phyloP scores from a whole-genome alignment of 1,284 basidiomycete species.

The Meripilus lineatus region DNA sequence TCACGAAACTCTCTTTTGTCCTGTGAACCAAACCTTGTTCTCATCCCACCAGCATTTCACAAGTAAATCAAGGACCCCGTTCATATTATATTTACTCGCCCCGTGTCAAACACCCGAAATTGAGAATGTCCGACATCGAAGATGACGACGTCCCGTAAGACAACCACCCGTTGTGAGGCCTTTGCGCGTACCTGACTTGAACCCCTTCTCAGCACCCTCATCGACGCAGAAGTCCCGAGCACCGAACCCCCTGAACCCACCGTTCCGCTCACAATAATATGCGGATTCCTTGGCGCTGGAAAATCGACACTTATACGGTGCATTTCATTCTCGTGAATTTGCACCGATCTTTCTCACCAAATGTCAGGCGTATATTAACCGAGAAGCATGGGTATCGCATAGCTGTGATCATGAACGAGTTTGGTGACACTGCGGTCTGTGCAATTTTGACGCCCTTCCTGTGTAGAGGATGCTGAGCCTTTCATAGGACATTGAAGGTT shows the following conservation, averaged over 20 bases:
- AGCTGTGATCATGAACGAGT: slow-evolving; percentile 97
- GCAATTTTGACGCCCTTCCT: background rate
- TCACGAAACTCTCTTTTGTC: too few relatives aligned
- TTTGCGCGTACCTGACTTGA: too few relatives aligned
- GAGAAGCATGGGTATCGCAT: slow-evolving; percentile 91
- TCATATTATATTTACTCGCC: too few relatives aligned
- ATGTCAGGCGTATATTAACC: slow-evolving; percentile 75
- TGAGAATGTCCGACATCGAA: too few relatives aligned
- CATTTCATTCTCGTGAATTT: slow-evolving; percentile 12
- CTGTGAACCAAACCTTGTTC: too few relatives aligned
- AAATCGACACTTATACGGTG: slow-evolving; percentile 85
- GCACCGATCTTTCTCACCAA: slow-evolving; percentile 1
- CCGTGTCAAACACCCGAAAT: too few relatives aligned
- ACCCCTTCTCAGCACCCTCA: too few relatives aligned
- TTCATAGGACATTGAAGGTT: slow-evolving; percentile 27
- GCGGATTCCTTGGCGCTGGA: slow-evolving; percentile 87
- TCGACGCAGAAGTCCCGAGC: slow-evolving; percentile 29
- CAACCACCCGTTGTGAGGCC: too few relatives aligned
- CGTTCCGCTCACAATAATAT: slow-evolving; percentile 87
- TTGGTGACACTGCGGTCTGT: slow-evolving; percentile 74
- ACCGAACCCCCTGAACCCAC: slow-evolving; percentile 20
- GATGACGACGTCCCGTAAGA: too few relatives aligned
- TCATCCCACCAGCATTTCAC: too few relatives aligned
- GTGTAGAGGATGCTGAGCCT: background rate
- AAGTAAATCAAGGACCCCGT: too few relatives aligned